Evolutionary conservation across 345 rosid genomes (phyloP).

Genomic region (Isatis tinctoria): DNA sequence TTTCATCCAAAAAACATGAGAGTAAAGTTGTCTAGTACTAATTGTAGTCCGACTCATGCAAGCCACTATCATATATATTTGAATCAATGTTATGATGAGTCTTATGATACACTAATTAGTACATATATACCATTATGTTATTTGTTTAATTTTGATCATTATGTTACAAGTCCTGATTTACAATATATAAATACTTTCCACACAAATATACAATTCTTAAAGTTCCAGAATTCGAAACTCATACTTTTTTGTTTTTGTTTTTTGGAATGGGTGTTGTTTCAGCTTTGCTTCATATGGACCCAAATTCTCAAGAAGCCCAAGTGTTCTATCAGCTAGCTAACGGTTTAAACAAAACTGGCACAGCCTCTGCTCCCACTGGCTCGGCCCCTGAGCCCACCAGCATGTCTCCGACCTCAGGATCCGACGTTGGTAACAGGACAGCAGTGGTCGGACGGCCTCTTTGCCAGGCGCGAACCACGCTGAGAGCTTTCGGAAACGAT

Average conservation of each 20-base stretch:
- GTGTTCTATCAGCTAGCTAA: slow-evolving; percentile 48
- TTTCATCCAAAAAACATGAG: neutral
- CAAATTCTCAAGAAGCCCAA: slow-evolving; percentile 70
- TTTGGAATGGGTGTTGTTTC: slow-evolving; percentile 10
- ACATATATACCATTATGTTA: no score
- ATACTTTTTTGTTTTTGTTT: neutral
- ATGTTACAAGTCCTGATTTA: neutral
- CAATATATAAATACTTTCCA: neutral
- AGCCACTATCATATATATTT: neutral
- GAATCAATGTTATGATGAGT: neutral
- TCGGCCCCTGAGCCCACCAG: slow-evolving; percentile 17
- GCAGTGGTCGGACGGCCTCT: neutral
- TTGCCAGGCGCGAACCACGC: slow-evolving; percentile 18
- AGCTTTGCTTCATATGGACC: slow-evolving; percentile 59
- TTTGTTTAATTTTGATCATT: no score
- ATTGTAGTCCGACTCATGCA: neutral
- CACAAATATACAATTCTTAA: no score
- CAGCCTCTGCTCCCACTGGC: slow-evolving; percentile 18
- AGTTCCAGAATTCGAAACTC: no score
- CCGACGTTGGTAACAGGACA: neutral
- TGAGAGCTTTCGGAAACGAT: slow-evolving; percentile 13
- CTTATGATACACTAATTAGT: no score
- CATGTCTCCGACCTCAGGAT: slow-evolving; percentile 23
- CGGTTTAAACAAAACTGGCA: slow-evolving; percentile 22
- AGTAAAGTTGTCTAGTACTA: neutral